Evolutionary conservation across 805 yeast species (phyloP).

Genomic region (Nematodospora valgi): DNA sequence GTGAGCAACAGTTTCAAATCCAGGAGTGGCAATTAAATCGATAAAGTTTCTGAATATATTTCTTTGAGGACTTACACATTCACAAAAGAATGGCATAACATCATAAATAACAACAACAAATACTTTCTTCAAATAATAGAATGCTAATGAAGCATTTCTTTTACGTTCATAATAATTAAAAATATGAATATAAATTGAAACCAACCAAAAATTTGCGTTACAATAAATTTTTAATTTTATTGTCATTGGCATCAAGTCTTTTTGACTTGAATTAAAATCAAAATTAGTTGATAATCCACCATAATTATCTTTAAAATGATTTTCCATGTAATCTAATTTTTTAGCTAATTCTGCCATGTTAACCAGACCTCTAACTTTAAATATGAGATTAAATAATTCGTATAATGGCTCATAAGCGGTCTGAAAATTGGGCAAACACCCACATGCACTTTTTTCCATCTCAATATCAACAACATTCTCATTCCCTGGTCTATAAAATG

Average conservation of each 20-base stretch:
- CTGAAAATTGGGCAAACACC: slow-evolving; percentile 24
- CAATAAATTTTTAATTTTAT: slow-evolving; percentile 20
- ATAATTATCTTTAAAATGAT: slow-evolving; percentile 23
- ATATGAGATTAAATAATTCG: slow-evolving; percentile 20
- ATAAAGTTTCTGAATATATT: slow-evolving; percentile 40
- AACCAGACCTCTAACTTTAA: slow-evolving; percentile 16
- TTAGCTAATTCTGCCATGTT: slow-evolving; percentile 20
- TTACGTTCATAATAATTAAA: slow-evolving; percentile 37
- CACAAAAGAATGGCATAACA: slow-evolving; percentile 28
- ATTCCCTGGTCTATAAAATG: slow-evolving; percentile 31
- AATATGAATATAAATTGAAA: slow-evolving; percentile 31
- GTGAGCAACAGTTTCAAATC: slow-evolving; percentile 24
- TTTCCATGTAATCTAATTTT: slow-evolving; percentile 34
- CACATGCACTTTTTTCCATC: slow-evolving; percentile 32
- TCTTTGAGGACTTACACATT: slow-evolving; percentile 27
- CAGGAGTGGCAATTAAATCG: slow-evolving; percentile 41
- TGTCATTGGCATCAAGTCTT: slow-evolving; percentile 6
- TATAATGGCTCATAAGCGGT: slow-evolving; percentile 25
- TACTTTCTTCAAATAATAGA: slow-evolving; percentile 30
- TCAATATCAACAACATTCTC: slow-evolving; percentile 33
- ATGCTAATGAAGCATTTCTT: slow-evolving; percentile 25
- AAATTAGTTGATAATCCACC: slow-evolving; percentile 27
- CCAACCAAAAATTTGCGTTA: slow-evolving; percentile 22
- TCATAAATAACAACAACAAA: slow-evolving; percentile 23
- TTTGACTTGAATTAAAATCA: slow-evolving; percentile 10